A percentile compares a stretch with the other conserved stretches of the same genome.
These are phyloP conservation scores for Diaporthe citrichinensis DNA, from an alignment of 2,329 filamentous ascomycete genomes.

Conservation along the genomic window DNA sequence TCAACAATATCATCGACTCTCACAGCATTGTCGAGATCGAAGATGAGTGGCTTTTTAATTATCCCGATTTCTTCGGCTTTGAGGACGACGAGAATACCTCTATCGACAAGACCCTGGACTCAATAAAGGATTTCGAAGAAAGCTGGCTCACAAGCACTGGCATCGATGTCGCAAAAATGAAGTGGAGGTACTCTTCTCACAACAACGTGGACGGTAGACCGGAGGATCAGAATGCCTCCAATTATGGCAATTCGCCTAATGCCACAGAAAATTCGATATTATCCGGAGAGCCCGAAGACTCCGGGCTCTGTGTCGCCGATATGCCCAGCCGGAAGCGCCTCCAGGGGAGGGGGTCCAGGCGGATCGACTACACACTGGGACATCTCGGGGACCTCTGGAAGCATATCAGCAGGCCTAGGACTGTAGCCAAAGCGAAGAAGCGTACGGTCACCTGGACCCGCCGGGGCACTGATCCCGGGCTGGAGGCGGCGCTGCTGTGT, in stretches of 20 bases:
- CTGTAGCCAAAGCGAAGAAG: slow-evolving; percentile 1
- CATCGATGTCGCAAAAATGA: not conserved
- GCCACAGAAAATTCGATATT: not conserved
- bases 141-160: not conserved
- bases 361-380: too few species aligned
- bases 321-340: not conserved
- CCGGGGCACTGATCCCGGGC: not conserved
- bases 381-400: too few species aligned
- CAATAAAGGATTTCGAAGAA: not conserved
- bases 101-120: not conserved
- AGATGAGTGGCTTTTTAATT: slow-evolving; percentile 45
- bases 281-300: rapidly evolving
- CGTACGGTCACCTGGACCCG: not conserved
- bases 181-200: not conserved
- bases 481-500: slow-evolving; percentile 12
- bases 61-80: slow-evolving; percentile 37
- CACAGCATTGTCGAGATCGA: slow-evolving; percentile 37
- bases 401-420: not conserved
- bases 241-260: not conserved
- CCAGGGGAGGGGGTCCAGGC: too few species aligned
- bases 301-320: rapidly evolving
- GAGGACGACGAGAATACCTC: not conserved
- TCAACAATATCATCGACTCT: slow-evolving; percentile 31
- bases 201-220: too few species aligned
- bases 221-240: not conserved